Conservation (phyloP, 2,329 filamentous ascomycete species). For the Ophiostoma perfectum region DNA sequence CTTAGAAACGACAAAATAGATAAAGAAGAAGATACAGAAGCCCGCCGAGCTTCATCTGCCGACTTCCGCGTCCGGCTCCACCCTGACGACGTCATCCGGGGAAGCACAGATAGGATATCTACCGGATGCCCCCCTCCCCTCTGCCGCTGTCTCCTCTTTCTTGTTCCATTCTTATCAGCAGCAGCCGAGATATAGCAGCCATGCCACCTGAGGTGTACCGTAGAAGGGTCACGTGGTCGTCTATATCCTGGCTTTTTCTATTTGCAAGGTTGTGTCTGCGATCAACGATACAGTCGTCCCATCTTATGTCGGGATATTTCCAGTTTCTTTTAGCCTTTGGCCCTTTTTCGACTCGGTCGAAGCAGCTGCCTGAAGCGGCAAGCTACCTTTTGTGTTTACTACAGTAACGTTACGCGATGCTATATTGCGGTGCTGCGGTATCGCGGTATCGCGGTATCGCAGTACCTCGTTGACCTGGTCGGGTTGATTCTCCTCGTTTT, state of each 20-base stretch:
- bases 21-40: neutral
- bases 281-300: neutral
- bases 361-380: neutral
- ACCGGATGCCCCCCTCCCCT: neutral
- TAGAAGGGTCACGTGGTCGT: neutral
- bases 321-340: conserved; percentile 3
- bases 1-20: neutral
- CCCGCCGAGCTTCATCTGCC: neutral
- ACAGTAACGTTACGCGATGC: conserved; percentile 6
- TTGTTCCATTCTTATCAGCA: conserved; percentile 5
- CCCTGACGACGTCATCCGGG: conserved; percentile 1
- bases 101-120: conserved; percentile 10
- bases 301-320: conserved; percentile 2
- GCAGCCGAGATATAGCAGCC: neutral
- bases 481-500: neutral
- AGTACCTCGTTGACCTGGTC: no score
- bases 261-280: neutral
- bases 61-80: conserved; percentile 5
- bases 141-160: neutral
- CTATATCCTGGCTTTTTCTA: conserved; percentile 1
- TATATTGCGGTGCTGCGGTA: neutral
- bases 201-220: neutral
- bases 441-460: neutral
- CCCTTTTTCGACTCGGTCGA: neutral
- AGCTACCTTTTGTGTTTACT: neutral